phyloP scores from a whole-genome alignment of 208 protist genomes.

The Lotmaria passim region DNA sequence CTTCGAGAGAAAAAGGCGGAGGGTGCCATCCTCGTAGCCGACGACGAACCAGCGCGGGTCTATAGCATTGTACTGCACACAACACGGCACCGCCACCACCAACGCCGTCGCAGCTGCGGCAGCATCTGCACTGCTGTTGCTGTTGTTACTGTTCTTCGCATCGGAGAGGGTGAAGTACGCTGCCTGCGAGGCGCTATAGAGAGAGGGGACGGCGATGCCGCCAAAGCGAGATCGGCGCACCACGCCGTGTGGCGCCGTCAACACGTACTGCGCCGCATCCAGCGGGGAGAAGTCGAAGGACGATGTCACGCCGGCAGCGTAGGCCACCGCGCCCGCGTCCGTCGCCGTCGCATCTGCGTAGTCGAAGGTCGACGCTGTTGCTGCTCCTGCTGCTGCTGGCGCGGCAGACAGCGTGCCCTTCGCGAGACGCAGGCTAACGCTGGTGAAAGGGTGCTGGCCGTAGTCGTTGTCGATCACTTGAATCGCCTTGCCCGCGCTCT shows the following conservation, averaged over 20 bases:
- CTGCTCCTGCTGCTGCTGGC: too few relatives aligned
- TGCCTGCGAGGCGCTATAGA: slow-evolving; percentile 51
- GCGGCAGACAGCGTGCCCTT: slow-evolving; percentile 17
- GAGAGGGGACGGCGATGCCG: slow-evolving; percentile 66
- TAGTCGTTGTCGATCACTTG: slow-evolving; percentile 61
- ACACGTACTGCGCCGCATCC: slow-evolving; percentile 70
- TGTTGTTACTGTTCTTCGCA: not conserved
- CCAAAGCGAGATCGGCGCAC: slow-evolving; percentile 70
- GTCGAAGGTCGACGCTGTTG: too few relatives aligned
- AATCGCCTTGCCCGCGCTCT: slow-evolving; percentile 34
- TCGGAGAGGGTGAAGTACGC: not conserved
- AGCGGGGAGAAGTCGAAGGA: slow-evolving; percentile 67
- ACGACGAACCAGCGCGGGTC: slow-evolving; percentile 75
- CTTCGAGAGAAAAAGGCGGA: slow-evolving; percentile 67
- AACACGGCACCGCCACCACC: slow-evolving; percentile 54
- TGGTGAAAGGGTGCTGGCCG: slow-evolving; percentile 47
- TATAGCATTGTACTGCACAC: slow-evolving; percentile 59
- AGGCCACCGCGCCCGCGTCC: not conserved
- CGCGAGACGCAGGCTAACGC: slow-evolving; percentile 52
- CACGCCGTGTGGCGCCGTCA: slow-evolving; percentile 63
- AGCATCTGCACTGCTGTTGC: not conserved
- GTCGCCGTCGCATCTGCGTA: not conserved
- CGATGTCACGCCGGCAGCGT: slow-evolving; percentile 18
- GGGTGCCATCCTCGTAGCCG: slow-evolving; percentile 82
- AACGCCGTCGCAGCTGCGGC: not conserved